These are phyloP conservation scores for Nigrograna mackinnonii DNA, from an alignment of 2,329 filamentous ascomycete genomes.

Conservation along the genomic window DNA sequence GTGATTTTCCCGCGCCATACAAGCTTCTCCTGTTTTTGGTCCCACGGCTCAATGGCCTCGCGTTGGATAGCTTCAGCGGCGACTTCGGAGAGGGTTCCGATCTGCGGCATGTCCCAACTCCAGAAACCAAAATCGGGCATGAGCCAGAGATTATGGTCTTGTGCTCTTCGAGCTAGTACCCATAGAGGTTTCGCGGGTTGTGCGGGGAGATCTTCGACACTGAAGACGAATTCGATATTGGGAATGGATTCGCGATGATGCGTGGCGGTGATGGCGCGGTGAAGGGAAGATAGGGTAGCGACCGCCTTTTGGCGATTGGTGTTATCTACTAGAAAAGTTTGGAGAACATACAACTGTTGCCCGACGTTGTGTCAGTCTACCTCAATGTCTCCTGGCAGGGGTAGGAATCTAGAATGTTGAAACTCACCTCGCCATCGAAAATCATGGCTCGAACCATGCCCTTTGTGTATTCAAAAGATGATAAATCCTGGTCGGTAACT, in stretches of 20 bases:
- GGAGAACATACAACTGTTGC: constrained; percentile 31
- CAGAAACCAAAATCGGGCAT: constrained; percentile 41
- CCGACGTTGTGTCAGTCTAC: background rate
- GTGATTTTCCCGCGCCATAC: constrained; percentile 39
- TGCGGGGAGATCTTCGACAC: constrained; percentile 35
- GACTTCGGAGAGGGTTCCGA: constrained; percentile 32
- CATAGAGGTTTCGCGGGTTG: constrained; percentile 32
- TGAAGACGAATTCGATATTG: constrained; percentile 38
- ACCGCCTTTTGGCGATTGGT: constrained; percentile 37
- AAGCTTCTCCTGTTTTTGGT: constrained; percentile 34
- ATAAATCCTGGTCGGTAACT: constrained; percentile 27
- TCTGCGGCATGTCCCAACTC: constrained; percentile 37
- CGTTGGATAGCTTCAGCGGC: constrained; percentile 27
- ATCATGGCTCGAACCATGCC: constrained; percentile 38
- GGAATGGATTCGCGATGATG: constrained; percentile 25
- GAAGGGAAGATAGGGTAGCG: constrained; percentile 29
- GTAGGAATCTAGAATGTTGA: background rate
- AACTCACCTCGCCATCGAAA: constrained; percentile 31
- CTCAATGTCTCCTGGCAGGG: constrained; percentile 1
- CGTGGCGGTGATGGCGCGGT: constrained; percentile 10
- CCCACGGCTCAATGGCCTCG: constrained; percentile 32
- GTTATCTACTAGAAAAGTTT: constrained; percentile 37
- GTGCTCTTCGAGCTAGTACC: constrained; percentile 33
- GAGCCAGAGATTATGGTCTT: constrained; percentile 36
- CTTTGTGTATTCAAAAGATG: constrained; percentile 31